Conservation (phyloP, 2,329 filamentous ascomycete genomes). For the Spiromastix sp. region DNA sequence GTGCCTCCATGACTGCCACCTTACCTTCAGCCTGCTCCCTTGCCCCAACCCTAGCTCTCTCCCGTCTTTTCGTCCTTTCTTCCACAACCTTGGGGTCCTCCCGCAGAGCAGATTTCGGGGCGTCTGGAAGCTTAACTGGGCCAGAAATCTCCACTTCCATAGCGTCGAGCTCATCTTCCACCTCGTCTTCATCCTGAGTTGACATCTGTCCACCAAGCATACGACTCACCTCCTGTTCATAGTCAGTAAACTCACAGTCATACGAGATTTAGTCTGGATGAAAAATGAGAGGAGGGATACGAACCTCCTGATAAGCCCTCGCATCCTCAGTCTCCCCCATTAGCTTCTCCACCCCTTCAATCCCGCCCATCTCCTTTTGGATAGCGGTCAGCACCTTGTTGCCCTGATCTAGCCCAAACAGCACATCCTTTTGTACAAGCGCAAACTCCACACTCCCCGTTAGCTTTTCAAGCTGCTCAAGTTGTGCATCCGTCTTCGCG, state of each 20-base stretch:
- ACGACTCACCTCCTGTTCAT: constrained; percentile 70
- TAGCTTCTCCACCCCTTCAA: constrained; percentile 89
- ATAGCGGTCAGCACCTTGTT: constrained; percentile 85
- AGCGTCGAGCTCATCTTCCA: constrained; percentile 85
- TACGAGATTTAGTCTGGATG: neutral
- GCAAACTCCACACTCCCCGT: constrained; percentile 90
- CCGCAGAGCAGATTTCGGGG: constrained; percentile 24
- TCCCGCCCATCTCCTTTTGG: constrained; percentile 87
- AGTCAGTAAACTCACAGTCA: constrained; percentile 1
- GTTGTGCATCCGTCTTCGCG: constrained; percentile 78
- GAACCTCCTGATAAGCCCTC: constrained; percentile 77
- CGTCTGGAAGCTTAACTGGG: constrained; percentile 26
- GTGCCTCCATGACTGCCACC: constrained; percentile 9
- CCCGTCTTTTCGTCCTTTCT: constrained; percentile 22
- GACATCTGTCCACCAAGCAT: constrained; percentile 82
- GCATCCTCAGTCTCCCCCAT: constrained; percentile 89
- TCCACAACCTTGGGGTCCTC: constrained; percentile 18
- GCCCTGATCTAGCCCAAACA: constrained; percentile 87
- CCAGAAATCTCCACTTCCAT: constrained; percentile 55
- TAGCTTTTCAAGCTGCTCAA: constrained; percentile 86
- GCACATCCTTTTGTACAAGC: constrained; percentile 88
- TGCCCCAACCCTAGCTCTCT: constrained; percentile 24
- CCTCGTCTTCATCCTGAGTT: constrained; percentile 92
- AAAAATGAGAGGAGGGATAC: constrained; percentile 14
- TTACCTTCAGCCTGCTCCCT: constrained; percentile 17